phyloP scores from a whole-genome alignment of 2,329 filamentous ascomycete genomes.

The Exserohilum rostratum region DNA sequence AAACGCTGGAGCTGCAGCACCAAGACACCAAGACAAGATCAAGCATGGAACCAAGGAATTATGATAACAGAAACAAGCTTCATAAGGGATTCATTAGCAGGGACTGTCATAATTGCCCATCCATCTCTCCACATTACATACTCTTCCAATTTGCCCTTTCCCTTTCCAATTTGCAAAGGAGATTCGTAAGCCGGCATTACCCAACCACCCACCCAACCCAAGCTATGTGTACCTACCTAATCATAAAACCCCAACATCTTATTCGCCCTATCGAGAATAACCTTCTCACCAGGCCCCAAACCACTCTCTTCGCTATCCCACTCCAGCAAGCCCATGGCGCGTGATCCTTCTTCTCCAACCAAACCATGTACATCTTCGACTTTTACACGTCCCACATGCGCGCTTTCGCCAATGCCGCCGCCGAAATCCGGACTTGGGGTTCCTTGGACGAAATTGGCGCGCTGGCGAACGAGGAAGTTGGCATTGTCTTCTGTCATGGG shows the following conservation, averaged over 20 bases:
- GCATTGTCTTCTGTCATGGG: constrained; percentile 79
- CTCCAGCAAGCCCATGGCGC: constrained; percentile 61
- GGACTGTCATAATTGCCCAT: too few relatives aligned
- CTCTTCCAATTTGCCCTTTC: too few relatives aligned
- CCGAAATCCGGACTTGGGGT: constrained; percentile 57
- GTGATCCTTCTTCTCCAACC: constrained; percentile 56
- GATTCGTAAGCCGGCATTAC: too few relatives aligned
- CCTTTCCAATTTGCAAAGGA: too few relatives aligned
- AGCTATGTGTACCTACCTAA: too few relatives aligned
- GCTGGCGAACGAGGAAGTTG: constrained; percentile 71
- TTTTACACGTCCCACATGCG: constrained; percentile 52
- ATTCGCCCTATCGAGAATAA: constrained; percentile 60
- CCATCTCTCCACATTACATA: too few relatives aligned
- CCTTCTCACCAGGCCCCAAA: constrained; percentile 58
- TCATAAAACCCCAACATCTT: constrained; percentile 59
- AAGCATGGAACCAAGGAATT: too few relatives aligned
- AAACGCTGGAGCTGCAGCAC: too few relatives aligned
- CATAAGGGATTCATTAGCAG: too few relatives aligned
- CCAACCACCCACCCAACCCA: too few relatives aligned
- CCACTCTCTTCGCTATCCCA: constrained; percentile 57
- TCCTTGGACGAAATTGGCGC: constrained; percentile 72
- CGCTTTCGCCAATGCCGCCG: constrained; percentile 67
- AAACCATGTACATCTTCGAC: constrained; percentile 48
- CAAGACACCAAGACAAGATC: too few relatives aligned
- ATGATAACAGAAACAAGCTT: too few relatives aligned